phyloP scores from a whole-genome alignment of 306 rosid species.

The cucumber (Cucumis sativus) region Cucumber_9930_V3 NC_026658.2:17662001-17662500 shows the following conservation, averaged over 20 bases:
- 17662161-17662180: neutral
- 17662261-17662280: neutral
- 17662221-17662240: neutral
- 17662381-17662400: neutral
- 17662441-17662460: too few species aligned
- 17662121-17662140: conserved; percentile 55
- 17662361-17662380: neutral
- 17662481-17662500: too few species aligned
- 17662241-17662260: neutral
- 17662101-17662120: conserved; percentile 74
- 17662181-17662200: neutral
- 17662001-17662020: conserved; percentile 63
- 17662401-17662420: neutral
- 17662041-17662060: conserved; percentile 56
- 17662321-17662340: neutral
- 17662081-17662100: conserved; percentile 90
- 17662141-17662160: conserved; percentile 32
- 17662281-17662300: neutral
- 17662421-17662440: too few species aligned
- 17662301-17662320: neutral
- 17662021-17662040: conserved; percentile 79
- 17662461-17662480: too few species aligned
- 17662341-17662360: neutral
- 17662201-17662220: neutral
- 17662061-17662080: conserved; percentile 87